Base-by-base conservation (phyloP, 2,329 filamentous ascomycete species). In the Cladosporium velox region DNA sequence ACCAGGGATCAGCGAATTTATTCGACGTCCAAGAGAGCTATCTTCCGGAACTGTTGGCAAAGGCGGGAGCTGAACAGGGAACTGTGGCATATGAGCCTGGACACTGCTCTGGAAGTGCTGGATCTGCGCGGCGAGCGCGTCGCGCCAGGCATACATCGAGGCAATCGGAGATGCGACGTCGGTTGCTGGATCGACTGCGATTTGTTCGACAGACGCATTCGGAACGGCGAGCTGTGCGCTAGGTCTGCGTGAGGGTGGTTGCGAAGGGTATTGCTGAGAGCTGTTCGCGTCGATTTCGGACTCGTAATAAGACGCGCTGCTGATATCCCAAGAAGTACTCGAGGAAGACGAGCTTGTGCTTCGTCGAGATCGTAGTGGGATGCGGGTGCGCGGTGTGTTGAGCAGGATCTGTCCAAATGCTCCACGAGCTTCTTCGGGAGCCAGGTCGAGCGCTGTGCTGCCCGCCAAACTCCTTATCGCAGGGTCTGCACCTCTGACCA, bases 71-170 rank as follows among this genome's bases (percentile, higher is more conserved):
- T 70, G 71, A 55, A 90, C 78, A 66, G 89, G 49, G 5, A 63
- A 41, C 8, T 63, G 90, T 59, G 89, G 89, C 71, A 91, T 82
- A 55, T 88, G 85, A 76, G 88, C 81, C 41, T 86, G 83, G 81
- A 92, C 85, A 55, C 84, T 87, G 74, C 92, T 88, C 74, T 93
- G 91, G 72, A 93, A 84, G 66, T 93, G 88, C 65, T 93, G 89
- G 58, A 93, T 84, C 73, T 93, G 91, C 21, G 88, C 85, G 30
- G 88, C 84, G 24, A 94, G 79, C 66, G 93, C 90, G 64, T 93
- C 90, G 72, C 89, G 88, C 79, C 92, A 86, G 15, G 89, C 90
- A 59, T 87, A 83, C 73, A 92, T 86, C 57, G 90, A 86, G 4
- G 87, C 86, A 3, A 85, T 83, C 2, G 88, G 86, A 1, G 87